A percentile compares a stretch with the other conserved stretches of the same genome.
Conservation (phyloP, 1,284 basidiomycete species). For the Microbotryum violaceum region DNA sequence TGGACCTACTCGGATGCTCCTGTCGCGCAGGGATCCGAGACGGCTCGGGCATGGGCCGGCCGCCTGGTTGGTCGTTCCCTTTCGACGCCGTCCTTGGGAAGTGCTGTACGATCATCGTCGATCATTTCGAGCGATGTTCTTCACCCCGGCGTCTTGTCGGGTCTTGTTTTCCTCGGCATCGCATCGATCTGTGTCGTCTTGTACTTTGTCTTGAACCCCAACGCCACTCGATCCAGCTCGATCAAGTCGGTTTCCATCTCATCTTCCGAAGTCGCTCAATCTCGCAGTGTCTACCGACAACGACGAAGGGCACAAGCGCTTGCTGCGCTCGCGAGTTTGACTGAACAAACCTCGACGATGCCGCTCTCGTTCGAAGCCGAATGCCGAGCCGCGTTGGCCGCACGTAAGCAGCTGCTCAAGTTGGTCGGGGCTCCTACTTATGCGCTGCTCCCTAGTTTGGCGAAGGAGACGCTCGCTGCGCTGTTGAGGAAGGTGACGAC, state of each 20-base stretch:
- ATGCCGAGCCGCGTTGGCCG: slow-evolving; percentile 6
- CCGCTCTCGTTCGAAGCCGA: slow-evolving; percentile 4
- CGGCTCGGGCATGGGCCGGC: slow-evolving; percentile 18
- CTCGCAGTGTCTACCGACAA: slow-evolving; percentile 6
- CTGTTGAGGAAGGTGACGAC: slow-evolving; percentile 6
- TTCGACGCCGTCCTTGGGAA: background rate
- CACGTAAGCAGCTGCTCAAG: slow-evolving; percentile 15
- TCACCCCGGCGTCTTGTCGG: slow-evolving; percentile 20
- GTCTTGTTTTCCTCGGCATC: slow-evolving; percentile 23
- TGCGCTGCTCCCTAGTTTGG: slow-evolving; percentile 2
- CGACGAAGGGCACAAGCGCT: slow-evolving; percentile 18
- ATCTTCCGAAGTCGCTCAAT: background rate
- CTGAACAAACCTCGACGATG: background rate
- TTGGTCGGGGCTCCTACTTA: slow-evolving; percentile 20
- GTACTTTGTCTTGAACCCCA: slow-evolving; percentile 12
- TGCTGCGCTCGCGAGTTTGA: slow-evolving; percentile 11
- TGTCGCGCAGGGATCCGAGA: slow-evolving; percentile 1
- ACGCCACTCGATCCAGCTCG: background rate
- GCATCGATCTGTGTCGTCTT: slow-evolving; percentile 12
- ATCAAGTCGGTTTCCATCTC: background rate
- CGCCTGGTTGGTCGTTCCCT: slow-evolving; percentile 15
- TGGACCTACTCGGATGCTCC: slow-evolving; percentile 3
- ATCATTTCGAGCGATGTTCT: slow-evolving; percentile 5
- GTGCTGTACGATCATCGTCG: background rate
- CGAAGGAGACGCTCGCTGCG: slow-evolving; percentile 15